These are phyloP conservation scores for Lepidium didymum DNA, from an alignment of 345 rosid species.

Conservation along the genomic window DNA sequence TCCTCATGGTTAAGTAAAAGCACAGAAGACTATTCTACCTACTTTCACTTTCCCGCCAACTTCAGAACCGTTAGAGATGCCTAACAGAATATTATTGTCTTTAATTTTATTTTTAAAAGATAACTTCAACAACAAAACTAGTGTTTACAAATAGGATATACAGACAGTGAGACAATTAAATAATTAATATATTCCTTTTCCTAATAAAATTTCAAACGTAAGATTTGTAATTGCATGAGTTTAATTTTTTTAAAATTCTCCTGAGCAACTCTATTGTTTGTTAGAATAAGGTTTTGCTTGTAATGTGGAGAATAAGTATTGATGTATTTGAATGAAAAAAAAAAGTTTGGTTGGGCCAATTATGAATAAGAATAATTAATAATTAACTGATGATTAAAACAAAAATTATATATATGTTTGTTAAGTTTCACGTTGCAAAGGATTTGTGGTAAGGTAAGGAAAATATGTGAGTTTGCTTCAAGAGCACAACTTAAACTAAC, in stretches of 20 bases:
- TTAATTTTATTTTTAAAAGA: neutral
- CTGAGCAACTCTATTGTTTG: neutral
- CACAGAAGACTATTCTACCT: slow-evolving; percentile 13
- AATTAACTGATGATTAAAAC: neutral
- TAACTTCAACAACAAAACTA: slow-evolving; percentile 26
- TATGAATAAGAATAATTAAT: slow-evolving; percentile 10
- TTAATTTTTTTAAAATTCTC: too few species aligned
- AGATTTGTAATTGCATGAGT: neutral
- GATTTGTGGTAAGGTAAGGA: slow-evolving; percentile 20
- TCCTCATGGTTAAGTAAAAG: slow-evolving; percentile 2
- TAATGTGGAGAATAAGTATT: slow-evolving; percentile 8
- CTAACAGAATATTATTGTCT: slow-evolving; percentile 4
- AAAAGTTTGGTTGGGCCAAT: slow-evolving; percentile 19
- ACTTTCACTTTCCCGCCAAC: slow-evolving; percentile 32
- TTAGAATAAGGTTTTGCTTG: slow-evolving; percentile 38
- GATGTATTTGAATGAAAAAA: neutral
- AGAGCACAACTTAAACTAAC: slow-evolving; percentile 66
- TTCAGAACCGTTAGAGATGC: slow-evolving; percentile 29
- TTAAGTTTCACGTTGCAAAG: slow-evolving; percentile 5
- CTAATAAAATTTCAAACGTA: neutral
- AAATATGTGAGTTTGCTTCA: slow-evolving; percentile 35
- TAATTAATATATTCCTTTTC: neutral
- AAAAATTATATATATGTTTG: neutral
- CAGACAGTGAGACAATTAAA: neutral
- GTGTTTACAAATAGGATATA: neutral